Evolutionary conservation across 1,139 yeast species (phyloP).

Genomic region (Pichia sp.): DNA sequence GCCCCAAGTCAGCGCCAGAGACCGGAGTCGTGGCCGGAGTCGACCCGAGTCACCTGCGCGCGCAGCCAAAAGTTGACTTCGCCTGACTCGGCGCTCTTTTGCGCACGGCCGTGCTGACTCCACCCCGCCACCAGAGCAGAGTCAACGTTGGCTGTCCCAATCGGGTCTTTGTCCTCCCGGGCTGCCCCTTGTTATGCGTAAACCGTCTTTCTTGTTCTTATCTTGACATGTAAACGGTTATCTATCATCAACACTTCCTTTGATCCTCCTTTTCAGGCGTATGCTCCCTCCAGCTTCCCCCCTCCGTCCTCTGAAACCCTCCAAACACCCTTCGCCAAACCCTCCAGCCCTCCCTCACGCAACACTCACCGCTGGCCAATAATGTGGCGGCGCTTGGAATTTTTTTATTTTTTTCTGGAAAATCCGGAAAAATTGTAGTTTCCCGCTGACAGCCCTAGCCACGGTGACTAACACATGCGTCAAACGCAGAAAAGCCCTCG

Average conservation of each 20-base stretch:
- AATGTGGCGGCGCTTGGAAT: background rate
- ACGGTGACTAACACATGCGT: background rate
- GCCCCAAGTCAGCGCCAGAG: no score
- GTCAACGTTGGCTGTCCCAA: background rate
- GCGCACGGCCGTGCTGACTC: conserved; percentile 2
- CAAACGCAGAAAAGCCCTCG: background rate
- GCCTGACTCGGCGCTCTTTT: background rate
- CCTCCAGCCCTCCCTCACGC: background rate
- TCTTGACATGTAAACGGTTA: background rate
- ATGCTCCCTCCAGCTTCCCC: background rate
- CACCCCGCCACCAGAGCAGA: background rate
- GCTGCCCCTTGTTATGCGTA: background rate
- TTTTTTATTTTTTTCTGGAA: background rate
- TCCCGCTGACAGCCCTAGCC: background rate
- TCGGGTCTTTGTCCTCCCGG: background rate
- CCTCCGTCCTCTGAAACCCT: background rate
- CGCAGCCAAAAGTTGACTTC: no score
- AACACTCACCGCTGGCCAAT: background rate
- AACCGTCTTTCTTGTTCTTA: background rate
- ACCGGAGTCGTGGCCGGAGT: background rate
- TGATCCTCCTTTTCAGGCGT: conserved; percentile 3
- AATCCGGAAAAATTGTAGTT: background rate
- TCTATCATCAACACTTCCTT: conserved; percentile 5
- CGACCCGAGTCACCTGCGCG: background rate
- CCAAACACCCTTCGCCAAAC: conserved; percentile 1